phyloP scores from a whole-genome alignment of 1,284 basidiomycete species.

The Apiotrichum akiyoshidainum region DNA sequence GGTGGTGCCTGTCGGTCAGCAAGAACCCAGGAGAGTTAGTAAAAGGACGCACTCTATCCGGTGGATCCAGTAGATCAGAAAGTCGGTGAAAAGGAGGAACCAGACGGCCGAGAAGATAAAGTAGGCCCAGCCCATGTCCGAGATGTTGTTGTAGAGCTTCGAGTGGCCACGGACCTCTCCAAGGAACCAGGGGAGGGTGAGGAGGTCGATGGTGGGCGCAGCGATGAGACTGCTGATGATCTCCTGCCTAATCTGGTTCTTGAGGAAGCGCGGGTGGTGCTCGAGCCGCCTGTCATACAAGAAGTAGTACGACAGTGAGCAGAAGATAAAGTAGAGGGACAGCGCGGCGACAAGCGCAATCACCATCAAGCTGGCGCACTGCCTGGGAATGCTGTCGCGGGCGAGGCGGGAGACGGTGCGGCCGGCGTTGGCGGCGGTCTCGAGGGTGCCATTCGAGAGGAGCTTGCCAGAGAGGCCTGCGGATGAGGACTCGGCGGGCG shows the following conservation, averaged over 20 bases:
- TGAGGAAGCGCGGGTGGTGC: conserved; percentile 88
- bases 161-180: conserved; percentile 86
- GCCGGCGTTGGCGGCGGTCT: neutral
- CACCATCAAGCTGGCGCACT: conserved; percentile 68
- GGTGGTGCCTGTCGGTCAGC: conserved; percentile 60
- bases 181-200: conserved; percentile 92
- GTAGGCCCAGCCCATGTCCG: conserved; percentile 57
- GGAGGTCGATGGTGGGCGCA: conserved; percentile 72
- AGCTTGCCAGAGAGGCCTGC: conserved; percentile 8
- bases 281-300: conserved; percentile 97
- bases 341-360: conserved; percentile 79
- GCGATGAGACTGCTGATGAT: conserved; percentile 72
- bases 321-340: conserved; percentile 81
- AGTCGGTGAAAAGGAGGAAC: conserved; percentile 89
- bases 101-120: conserved; percentile 51
- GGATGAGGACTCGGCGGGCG: conserved; percentile 52
- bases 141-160: conserved; percentile 71
- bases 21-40: neutral
- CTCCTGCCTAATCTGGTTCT: conserved; percentile 76
- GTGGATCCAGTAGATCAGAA: conserved; percentile 90
- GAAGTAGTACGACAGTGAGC: conserved; percentile 73
- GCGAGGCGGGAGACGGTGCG: conserved; percentile 42
- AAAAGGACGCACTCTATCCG: conserved; percentile 59
- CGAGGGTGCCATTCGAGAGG: conserved; percentile 5
- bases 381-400: conserved; percentile 73